Conservation (phyloP, 768 basidiomycete genomes). For the Kockovaella imperatae region DNA sequence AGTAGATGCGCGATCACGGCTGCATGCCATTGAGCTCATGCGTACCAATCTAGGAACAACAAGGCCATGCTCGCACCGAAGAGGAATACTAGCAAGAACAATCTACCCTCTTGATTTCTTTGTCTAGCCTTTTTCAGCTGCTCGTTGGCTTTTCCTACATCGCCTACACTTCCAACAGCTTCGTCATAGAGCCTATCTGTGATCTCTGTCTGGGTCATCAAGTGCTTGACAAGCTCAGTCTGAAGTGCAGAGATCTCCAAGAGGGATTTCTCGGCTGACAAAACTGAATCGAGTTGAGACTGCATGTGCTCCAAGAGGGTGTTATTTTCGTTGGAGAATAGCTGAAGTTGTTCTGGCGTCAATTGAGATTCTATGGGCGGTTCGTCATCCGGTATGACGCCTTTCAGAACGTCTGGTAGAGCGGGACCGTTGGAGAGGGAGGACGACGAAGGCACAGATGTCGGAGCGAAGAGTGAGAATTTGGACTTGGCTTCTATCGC, state of each 20-base stretch:
- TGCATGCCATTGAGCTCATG: too few relatives aligned
- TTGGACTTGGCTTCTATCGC: background rate
- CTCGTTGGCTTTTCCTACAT: conserved; percentile 79
- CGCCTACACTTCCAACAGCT: conserved; percentile 75
- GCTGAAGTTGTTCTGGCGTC: conserved; percentile 54
- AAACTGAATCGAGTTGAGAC: conserved; percentile 77
- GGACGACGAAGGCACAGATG: conserved; percentile 18
- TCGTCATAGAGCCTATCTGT: conserved; percentile 93
- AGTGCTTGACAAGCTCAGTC: conserved; percentile 78
- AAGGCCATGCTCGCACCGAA: conserved; percentile 84
- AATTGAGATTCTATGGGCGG: conserved; percentile 15
- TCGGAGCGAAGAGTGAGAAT: background rate
- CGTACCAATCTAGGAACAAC: conserved; percentile 85
- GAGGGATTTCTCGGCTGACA: conserved; percentile 81
- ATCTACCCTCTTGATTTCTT: conserved; percentile 73
- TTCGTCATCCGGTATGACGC: conserved; percentile 71
- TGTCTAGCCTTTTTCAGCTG: conserved; percentile 84
- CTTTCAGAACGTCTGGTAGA: conserved; percentile 56
- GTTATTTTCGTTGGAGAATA: conserved; percentile 88
- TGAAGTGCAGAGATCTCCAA: conserved; percentile 90
- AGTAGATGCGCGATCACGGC: too few relatives aligned
- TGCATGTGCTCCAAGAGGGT: conserved; percentile 74
- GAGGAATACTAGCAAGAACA: conserved; percentile 85
- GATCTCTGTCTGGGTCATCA: conserved; percentile 80
- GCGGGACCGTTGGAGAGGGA: conserved; percentile 32